Percentiles rank a stretch among this genome's conserved stretches.
phyloP scores from a whole-genome alignment of 805 yeast genomes.

The Kuraishia ogatae region DNA sequence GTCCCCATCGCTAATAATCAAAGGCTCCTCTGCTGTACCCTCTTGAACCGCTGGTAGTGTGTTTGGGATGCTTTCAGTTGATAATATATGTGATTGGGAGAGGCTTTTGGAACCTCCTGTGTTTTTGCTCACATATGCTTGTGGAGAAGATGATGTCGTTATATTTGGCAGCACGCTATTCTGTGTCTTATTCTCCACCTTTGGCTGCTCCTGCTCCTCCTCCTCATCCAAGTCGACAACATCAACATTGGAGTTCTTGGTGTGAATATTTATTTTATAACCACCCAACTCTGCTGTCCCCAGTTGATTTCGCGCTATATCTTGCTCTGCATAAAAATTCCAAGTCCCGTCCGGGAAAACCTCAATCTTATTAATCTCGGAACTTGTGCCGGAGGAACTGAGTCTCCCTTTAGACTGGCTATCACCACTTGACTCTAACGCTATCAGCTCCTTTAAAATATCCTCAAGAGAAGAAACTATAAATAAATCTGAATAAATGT shows the following conservation, averaged over 20 bases:
- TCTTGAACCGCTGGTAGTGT: not conserved
- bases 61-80: not conserved
- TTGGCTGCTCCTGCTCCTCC: not conserved
- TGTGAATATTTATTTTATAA: not conserved
- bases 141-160: too few relatives aligned
- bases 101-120: too few relatives aligned
- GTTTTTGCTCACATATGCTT: too few relatives aligned
- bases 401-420: too few relatives aligned
- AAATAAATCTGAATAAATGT: constrained; percentile 20
- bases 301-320: not conserved
- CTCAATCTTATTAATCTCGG: constrained; percentile 14
- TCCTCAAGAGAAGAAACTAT: constrained; percentile 22
- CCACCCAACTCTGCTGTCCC: not conserved
- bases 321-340: constrained; percentile 9
- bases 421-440: not conserved
- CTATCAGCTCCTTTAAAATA: constrained; percentile 11
- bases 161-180: too few relatives aligned
- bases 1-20: not conserved
- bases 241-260: not conserved
- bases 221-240: not conserved
- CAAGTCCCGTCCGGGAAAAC: constrained; percentile 19
- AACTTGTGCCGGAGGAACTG: too few relatives aligned
- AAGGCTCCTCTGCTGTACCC: not conserved
- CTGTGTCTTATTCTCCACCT: not conserved
- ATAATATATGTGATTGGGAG: too few relatives aligned